These are phyloP conservation scores for Recurvomyces mirabilis DNA, from an alignment of 495 filamentous ascomycete genomes.

Conservation along the genomic window DNA sequence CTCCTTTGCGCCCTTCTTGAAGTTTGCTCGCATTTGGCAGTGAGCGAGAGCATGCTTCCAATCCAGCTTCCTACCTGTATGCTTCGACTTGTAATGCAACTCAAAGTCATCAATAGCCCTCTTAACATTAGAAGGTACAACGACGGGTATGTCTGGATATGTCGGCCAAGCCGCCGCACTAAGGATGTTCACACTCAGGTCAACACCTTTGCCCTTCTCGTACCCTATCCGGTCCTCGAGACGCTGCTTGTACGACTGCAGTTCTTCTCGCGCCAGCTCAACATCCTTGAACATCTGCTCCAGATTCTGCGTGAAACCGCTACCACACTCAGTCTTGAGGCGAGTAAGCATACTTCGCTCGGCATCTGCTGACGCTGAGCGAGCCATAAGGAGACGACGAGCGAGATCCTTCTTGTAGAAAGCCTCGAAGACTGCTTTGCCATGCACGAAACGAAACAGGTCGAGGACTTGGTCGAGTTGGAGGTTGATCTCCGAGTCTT, in stretches of 20 bases:
- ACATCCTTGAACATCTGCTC: slow-evolving; percentile 99
- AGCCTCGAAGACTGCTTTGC: slow-evolving; percentile 94
- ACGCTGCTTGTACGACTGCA: slow-evolving; percentile 58
- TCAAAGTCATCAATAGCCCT: slow-evolving; percentile 63
- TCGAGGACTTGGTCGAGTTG: slow-evolving; percentile 87
- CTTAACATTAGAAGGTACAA: slow-evolving; percentile 60
- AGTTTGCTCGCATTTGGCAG: slow-evolving; percentile 67
- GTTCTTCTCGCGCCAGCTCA: slow-evolving; percentile 77
- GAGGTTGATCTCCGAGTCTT: slow-evolving; percentile 77
- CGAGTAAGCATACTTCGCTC: slow-evolving; percentile 89
- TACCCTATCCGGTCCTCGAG: slow-evolving; percentile 37
- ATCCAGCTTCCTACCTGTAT: slow-evolving; percentile 68
- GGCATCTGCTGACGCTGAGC: slow-evolving; percentile 86
- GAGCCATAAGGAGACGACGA: slow-evolving; percentile 71
- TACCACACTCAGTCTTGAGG: slow-evolving; percentile 86
- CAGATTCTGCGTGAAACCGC: slow-evolving; percentile 86
- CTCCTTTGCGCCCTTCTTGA: slow-evolving; percentile 70
- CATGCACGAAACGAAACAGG: slow-evolving; percentile 91
- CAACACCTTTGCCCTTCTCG: slow-evolving; percentile 42
- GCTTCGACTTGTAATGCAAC: slow-evolving; percentile 70
- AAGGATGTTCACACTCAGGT: slow-evolving; percentile 77
- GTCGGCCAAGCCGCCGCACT: slow-evolving; percentile 83
- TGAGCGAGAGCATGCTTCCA: slow-evolving; percentile 92
- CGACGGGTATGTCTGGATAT: slow-evolving; percentile 69
- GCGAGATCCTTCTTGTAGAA: slow-evolving; percentile 98